phyloP scores from a whole-genome alignment of 78 protist genomes.

The Pigoraptor vietnamica region DNA sequence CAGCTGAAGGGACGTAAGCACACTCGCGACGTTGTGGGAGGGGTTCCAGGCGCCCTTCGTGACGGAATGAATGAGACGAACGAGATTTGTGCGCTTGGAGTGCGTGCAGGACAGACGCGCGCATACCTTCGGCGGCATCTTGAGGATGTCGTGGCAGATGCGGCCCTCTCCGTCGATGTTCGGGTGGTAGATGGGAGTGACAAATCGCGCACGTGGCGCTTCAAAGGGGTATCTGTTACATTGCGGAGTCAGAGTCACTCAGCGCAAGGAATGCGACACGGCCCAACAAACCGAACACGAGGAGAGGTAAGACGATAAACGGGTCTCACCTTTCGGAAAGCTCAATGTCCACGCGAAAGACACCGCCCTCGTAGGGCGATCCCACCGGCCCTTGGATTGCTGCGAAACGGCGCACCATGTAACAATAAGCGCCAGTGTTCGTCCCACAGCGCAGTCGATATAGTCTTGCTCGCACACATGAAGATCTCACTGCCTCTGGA shows the following conservation, averaged over 20 bases:
- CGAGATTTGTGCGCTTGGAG: too few species aligned
- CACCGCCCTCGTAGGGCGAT: constrained; percentile 54
- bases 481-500: too few species aligned
- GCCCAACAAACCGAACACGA: too few species aligned
- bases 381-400: constrained; percentile 43
- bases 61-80: too few species aligned
- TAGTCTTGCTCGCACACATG: too few species aligned
- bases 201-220: constrained; percentile 76
- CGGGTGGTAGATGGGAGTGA: constrained; percentile 87
- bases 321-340: constrained; percentile 22
- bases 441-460: too few species aligned
- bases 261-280: too few species aligned
- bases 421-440: too few species aligned
- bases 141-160: constrained; percentile 75
- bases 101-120: too few species aligned
- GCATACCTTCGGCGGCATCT: constrained; percentile 26
- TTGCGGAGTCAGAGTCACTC: not conserved
- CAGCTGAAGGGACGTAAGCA: constrained; percentile 19
- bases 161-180: constrained; percentile 83
- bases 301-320: not conserved
- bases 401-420: too few species aligned
- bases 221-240: constrained; percentile 71
- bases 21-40: constrained; percentile 21
- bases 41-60: constrained; percentile 56
- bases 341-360: constrained; percentile 36